Conservation (phyloP, 345 rosid genomes). For the Cardamine resedifolia region DNA sequence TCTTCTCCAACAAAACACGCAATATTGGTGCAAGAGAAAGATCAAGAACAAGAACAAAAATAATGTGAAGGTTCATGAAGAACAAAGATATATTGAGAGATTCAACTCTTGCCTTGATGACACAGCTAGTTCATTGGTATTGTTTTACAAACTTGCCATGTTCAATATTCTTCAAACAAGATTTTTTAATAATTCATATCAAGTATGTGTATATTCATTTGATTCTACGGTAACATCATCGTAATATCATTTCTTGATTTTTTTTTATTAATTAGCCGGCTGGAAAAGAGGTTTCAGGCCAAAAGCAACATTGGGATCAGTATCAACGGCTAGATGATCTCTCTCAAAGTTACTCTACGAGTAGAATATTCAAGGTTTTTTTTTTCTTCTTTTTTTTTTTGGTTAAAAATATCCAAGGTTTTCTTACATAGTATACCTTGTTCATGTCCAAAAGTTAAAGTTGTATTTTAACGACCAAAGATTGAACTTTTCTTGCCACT, state of each 20-base stretch:
- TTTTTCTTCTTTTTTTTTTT: background rate
- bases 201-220: background rate
- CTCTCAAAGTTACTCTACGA: constrained; percentile 22
- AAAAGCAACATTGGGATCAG: constrained; percentile 15
- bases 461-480: background rate
- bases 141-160: constrained; percentile 2
- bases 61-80: constrained; percentile 26
- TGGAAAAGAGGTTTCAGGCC: constrained; percentile 6
- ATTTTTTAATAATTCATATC: background rate
- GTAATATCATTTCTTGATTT: background rate
- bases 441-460: background rate
- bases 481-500: background rate
- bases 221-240: background rate
- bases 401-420: background rate
- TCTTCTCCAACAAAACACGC: constrained; percentile 18
- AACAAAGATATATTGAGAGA: constrained; percentile 41
- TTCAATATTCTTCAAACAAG: background rate
- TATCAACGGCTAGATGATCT: constrained; percentile 16
- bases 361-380: constrained; percentile 23
- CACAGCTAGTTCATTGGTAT: constrained; percentile 71
- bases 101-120: constrained; percentile 57
- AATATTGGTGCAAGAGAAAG: constrained; percentile 24
- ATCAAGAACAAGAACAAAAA: constrained; percentile 21
- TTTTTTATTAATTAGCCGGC: background rate
- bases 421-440: background rate